These are phyloP conservation scores for Musa acuminata DNA, from an alignment of 176 grass and related monocot species.

Conservation along the genomic window DNA sequence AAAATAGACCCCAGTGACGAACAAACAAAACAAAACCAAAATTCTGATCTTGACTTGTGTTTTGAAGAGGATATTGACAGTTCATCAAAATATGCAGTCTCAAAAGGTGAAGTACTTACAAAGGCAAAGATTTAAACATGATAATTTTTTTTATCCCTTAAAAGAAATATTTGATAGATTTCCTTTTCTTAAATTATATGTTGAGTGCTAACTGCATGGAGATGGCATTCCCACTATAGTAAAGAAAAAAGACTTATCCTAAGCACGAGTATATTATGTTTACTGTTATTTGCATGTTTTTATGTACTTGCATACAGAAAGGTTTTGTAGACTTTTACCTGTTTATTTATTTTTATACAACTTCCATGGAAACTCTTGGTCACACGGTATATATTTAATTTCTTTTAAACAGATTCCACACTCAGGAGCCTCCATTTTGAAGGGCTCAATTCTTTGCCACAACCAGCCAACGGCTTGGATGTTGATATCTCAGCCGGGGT, in stretches of 20 bases:
- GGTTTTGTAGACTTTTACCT: not conserved
- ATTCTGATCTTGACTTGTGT: constrained; percentile 48
- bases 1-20: constrained; percentile 14
- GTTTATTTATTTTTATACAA: not conserved
- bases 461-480: not conserved
- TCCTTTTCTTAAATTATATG: not conserved
- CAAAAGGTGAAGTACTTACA: constrained; percentile 44
- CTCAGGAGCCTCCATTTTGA: constrained; percentile 23
- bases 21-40: constrained; percentile 44
- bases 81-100: constrained; percentile 17
- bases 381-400: not conserved
- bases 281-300: no score
- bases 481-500: not conserved
- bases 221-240: not conserved
- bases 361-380: not conserved
- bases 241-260: no score
- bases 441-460: constrained; percentile 8
- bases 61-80: constrained; percentile 38
- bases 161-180: not conserved
- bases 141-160: not conserved
- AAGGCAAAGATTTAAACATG: not conserved
- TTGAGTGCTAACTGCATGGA: not conserved
- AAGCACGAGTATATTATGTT: no score
- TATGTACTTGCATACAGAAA: not conserved
- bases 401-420: constrained; percentile 26